These are phyloP conservation scores for Protomyces macrosporus DNA, from an alignment of 1,139 yeast species.

Conservation along the genomic window DNA sequence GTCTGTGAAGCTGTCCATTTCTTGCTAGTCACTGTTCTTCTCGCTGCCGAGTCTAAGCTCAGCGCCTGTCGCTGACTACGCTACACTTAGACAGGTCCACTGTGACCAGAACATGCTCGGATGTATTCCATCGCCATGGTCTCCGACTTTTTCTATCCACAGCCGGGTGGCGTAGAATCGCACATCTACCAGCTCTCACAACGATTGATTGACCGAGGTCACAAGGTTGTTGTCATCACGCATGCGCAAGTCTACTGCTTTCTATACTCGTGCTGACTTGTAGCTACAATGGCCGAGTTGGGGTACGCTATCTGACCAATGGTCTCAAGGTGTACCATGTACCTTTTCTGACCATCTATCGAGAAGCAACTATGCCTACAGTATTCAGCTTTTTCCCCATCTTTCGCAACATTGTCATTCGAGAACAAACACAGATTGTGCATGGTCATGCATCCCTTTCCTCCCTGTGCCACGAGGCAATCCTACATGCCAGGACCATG, in stretches of 20 bases:
- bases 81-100: no score
- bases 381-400: conserved; percentile 85
- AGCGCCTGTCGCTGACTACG: no score
- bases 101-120: not conserved
- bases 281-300: conserved; percentile 74
- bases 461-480: conserved; percentile 80
- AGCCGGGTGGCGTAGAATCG: conserved; percentile 95
- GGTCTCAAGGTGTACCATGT: conserved; percentile 91
- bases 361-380: conserved; percentile 84
- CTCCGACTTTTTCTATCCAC: conserved; percentile 96
- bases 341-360: conserved; percentile 52
- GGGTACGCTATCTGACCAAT: conserved; percentile 74
- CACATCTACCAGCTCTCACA: conserved; percentile 80
- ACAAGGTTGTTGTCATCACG: conserved; percentile 82
- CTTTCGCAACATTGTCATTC: conserved; percentile 70
- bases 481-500: conserved; percentile 87
- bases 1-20: no score
- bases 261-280: not conserved
- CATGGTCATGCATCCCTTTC: conserved; percentile 95
- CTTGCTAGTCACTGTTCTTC: no score
- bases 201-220: conserved; percentile 76
- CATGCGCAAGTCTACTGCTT: conserved; percentile 7
- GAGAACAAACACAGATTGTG: conserved; percentile 81
- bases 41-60: no score
- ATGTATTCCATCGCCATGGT: conserved; percentile 52